phyloP scores from a whole-genome alignment of 345 rosid genomes.

The Rubroshorea leprosula region DNA sequence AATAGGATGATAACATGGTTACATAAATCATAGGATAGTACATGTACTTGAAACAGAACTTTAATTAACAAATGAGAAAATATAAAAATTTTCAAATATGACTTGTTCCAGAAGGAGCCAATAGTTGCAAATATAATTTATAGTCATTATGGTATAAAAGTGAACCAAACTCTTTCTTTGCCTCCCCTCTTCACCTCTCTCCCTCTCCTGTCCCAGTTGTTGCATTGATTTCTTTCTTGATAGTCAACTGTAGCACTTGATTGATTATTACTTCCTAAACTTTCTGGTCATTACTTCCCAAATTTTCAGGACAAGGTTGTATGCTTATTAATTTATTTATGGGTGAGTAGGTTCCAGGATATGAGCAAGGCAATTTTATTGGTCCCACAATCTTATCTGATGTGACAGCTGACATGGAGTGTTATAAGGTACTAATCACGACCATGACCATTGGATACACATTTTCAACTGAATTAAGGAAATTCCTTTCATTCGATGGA shows the following conservation, averaged over 20 bases:
- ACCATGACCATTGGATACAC: neutral
- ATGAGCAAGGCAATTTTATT: slow-evolving; percentile 82
- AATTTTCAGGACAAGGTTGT: neutral
- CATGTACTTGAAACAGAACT: neutral
- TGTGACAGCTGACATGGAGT: slow-evolving; percentile 87
- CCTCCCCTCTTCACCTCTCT: neutral
- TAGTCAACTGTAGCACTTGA: slow-evolving; percentile 1
- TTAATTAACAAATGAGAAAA: neutral
- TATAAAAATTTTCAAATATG: neutral
- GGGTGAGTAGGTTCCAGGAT: slow-evolving; percentile 74
- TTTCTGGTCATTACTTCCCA: neutral
- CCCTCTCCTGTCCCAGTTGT: neutral
- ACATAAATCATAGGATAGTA: too few relatives aligned
- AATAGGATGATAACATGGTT: too few relatives aligned
- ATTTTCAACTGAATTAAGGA: neutral
- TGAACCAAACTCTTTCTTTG: too few relatives aligned
- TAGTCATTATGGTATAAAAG: too few relatives aligned
- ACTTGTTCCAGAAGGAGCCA: neutral
- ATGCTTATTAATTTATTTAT: slow-evolving; percentile 8
- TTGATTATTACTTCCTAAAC: slow-evolving; percentile 6
- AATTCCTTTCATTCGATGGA: neutral
- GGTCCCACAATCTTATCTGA: slow-evolving; percentile 90
- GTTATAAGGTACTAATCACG: slow-evolving; percentile 67
- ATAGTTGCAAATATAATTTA: neutral
- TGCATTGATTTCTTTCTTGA: too few relatives aligned